Conservation (phyloP, 169 alveolate species). For the Toxoplasma gondii region DNA sequence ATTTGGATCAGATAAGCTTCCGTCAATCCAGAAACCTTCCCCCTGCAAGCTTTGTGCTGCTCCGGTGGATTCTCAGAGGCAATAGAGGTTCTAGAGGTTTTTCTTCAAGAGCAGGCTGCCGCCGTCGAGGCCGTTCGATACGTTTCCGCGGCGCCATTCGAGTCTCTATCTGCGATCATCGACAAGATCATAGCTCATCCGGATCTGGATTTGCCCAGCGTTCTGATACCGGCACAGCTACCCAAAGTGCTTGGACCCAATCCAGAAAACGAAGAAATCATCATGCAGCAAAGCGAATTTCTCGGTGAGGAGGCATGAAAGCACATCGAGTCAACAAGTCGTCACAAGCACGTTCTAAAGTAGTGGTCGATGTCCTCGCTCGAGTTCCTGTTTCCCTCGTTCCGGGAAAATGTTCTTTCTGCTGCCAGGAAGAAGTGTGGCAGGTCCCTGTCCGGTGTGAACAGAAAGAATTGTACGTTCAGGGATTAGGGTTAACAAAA, state of each 20-base stretch:
- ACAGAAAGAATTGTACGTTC: too few relatives aligned
- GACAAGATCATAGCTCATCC: neutral
- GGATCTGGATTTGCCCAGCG: neutral
- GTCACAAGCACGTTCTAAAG: too few relatives aligned
- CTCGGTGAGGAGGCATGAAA: neutral
- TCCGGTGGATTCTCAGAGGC: conserved; percentile 8
- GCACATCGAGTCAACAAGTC: too few relatives aligned
- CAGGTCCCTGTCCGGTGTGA: too few relatives aligned
- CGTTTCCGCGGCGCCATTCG: neutral
- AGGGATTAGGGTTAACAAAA: too few relatives aligned
- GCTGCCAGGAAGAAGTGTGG: too few relatives aligned
- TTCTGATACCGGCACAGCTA: neutral
- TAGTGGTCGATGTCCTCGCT: too few relatives aligned
- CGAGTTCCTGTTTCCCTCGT: too few relatives aligned
- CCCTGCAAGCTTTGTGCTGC: neutral
- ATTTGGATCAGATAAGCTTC: neutral
- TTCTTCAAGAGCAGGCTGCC: neutral
- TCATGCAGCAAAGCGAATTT: conserved; percentile 2
- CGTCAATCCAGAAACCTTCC: neutral
- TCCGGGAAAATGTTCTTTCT: too few relatives aligned
- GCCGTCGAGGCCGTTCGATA: conserved; percentile 2
- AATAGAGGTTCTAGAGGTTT: neutral
- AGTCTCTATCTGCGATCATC: neutral
- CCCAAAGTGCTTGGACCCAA: neutral
- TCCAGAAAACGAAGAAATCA: conserved; percentile 7